Percentiles rank a stretch among this genome's conserved stretches.
Evolutionary conservation across 2,329 filamentous ascomycete genomes (phyloP).

Genomic region (Pleomassaria siparia): DNA sequence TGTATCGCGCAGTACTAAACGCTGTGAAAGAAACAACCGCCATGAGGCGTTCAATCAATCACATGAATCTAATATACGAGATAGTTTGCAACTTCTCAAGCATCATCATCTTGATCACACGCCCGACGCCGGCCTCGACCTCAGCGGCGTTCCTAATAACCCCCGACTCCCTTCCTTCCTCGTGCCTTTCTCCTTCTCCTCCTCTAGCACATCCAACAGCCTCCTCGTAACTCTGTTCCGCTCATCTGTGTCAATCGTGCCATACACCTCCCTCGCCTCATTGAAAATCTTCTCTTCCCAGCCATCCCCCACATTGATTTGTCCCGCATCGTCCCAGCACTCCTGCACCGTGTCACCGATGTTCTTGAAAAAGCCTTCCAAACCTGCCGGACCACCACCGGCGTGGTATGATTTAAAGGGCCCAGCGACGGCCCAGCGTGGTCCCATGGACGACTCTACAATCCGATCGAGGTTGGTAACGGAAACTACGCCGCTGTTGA

Average conservation of each 20-base stretch:
- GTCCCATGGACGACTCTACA: constrained; percentile 55
- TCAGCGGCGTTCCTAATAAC: not conserved
- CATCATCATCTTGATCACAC: no score
- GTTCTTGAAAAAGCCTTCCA: constrained; percentile 57
- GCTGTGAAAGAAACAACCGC: no score
- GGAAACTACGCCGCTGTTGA: constrained; percentile 54
- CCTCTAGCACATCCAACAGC: constrained; percentile 43
- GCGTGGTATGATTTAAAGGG: constrained; percentile 62
- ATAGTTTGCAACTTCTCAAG: no score
- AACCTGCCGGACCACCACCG: constrained; percentile 57
- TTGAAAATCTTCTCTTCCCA: constrained; percentile 52
- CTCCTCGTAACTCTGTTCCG: constrained; percentile 47
- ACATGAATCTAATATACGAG: no score
- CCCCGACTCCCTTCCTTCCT: not conserved
- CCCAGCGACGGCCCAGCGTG: constrained; percentile 58
- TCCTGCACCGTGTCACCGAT: constrained; percentile 58
- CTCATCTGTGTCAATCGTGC: constrained; percentile 43
- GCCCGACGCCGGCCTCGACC: not conserved
- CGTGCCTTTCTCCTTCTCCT: constrained; percentile 23
- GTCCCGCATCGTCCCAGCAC: constrained; percentile 56
- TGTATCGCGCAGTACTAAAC: no score
- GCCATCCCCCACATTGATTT: constrained; percentile 43
- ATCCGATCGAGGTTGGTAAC: constrained; percentile 57
- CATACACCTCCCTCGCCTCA: constrained; percentile 52
- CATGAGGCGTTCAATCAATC: no score